A percentile compares a stretch with the other conserved stretches of the same genome.
Conservation (phyloP, 2,329 filamentous ascomycete species). For the Hymenoscyphus occultus region DNA sequence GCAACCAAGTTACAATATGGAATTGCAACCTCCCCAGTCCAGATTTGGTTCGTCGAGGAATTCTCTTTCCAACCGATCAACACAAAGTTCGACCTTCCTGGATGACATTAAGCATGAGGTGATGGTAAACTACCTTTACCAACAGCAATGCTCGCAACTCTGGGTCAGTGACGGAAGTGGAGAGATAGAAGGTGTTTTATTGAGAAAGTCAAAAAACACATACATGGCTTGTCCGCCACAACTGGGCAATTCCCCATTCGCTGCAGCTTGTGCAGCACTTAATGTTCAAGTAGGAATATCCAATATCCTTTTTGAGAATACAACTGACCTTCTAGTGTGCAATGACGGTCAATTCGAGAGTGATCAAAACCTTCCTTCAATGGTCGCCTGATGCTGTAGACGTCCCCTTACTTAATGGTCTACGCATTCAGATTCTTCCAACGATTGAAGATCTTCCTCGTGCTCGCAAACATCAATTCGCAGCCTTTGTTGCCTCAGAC, state of each 20-base stretch:
- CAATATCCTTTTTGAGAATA: not conserved
- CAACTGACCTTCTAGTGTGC: conserved; percentile 51
- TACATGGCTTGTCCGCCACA: conserved; percentile 73
- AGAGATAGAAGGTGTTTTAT: conserved; percentile 67
- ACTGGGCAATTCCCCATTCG: conserved; percentile 60
- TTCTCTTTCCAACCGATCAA: conserved; percentile 48
- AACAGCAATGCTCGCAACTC: conserved; percentile 71
- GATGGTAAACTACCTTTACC: conserved; percentile 80
- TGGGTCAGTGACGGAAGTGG: conserved; percentile 71
- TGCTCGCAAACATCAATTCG: conserved; percentile 76
- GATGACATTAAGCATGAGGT: conserved; percentile 78
- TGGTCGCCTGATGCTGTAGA: conserved; percentile 71
- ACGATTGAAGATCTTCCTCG: conserved; percentile 67
- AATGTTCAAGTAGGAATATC: conserved; percentile 62
- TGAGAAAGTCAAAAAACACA: conserved; percentile 63
- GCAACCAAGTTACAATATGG: conserved; percentile 42
- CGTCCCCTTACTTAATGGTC: conserved; percentile 71
- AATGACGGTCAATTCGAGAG: conserved; percentile 77
- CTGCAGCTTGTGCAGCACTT: conserved; percentile 61
- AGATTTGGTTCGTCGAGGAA: conserved; percentile 50
- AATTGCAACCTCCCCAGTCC: conserved; percentile 49
- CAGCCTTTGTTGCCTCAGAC: conserved; percentile 71
- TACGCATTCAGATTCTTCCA: conserved; percentile 73
- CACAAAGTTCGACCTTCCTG: conserved; percentile 53
- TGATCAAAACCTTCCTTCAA: conserved; percentile 74